Evolutionary conservation across 768 basidiomycete species (phyloP).

Genomic region (Mycena metata): DNA sequence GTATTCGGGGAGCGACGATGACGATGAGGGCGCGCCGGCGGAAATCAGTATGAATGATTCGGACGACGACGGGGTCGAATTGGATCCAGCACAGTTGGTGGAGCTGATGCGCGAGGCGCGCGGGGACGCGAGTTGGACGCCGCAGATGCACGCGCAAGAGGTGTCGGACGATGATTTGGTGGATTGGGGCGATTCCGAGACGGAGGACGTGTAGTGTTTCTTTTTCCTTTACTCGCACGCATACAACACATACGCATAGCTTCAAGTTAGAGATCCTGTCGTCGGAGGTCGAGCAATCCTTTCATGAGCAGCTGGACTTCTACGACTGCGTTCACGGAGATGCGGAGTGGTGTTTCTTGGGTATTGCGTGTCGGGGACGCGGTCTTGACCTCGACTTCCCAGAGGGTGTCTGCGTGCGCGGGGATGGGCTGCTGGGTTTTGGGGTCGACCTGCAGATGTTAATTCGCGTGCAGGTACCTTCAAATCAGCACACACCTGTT

Average conservation of each 20-base stretch:
- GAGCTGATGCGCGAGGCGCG: conserved; percentile 52
- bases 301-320: conserved; percentile 90
- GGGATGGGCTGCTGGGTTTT: conserved; percentile 82
- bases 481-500: conserved; percentile 44
- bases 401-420: conserved; percentile 83
- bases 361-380: conserved; percentile 83
- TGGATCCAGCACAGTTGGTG: conserved; percentile 53
- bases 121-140: conserved; percentile 43
- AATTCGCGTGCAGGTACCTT: too few species aligned
- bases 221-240: background rate
- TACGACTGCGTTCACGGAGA: conserved; percentile 79
- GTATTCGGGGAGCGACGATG: conserved; percentile 59
- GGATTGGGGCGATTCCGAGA: conserved; percentile 66
- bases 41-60: background rate
- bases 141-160: conserved; percentile 17
- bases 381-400: conserved; percentile 92
- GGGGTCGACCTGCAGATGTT: conserved; percentile 64
- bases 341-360: conserved; percentile 80
- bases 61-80: conserved; percentile 48
- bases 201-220: conserved; percentile 32
- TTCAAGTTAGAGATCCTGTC: conserved; percentile 69
- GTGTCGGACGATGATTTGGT: conserved; percentile 51
- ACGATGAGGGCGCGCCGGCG: conserved; percentile 40
- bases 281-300: conserved; percentile 44
- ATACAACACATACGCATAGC: background rate